phyloP scores from a whole-genome alignment of 192 early-diverging fungal species.

The Geosiphon pyriformis region DNA sequence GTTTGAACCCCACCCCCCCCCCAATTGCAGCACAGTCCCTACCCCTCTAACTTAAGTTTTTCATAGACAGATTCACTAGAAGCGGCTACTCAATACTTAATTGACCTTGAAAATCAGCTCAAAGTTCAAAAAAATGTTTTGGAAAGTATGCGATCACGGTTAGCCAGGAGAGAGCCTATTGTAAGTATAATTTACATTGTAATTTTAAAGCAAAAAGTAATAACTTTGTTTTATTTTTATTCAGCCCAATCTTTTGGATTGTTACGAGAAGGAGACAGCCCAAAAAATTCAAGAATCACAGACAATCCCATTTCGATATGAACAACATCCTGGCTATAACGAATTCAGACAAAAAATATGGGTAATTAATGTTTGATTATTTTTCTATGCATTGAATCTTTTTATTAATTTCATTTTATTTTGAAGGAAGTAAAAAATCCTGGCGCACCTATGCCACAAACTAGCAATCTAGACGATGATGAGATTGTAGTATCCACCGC shows the following conservation, averaged over 20 bases:
- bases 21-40: no score
- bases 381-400: background rate
- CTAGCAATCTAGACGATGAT: constrained; percentile 22
- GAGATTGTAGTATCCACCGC: constrained; percentile 27
- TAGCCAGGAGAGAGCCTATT: constrained; percentile 10
- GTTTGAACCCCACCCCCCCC: no score
- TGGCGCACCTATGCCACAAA: constrained; percentile 25
- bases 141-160: background rate
- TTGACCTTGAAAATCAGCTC: constrained; percentile 24
- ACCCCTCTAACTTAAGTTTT: background rate
- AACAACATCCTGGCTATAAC: constrained; percentile 15
- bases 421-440: constrained; percentile 29
- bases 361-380: constrained; percentile 15
- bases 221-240: background rate
- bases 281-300: background rate
- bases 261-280: background rate
- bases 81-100: constrained; percentile 5
- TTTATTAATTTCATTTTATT: background rate
- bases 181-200: constrained; percentile 19
- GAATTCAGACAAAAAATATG: constrained; percentile 31
- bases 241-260: constrained; percentile 24
- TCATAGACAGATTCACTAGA: constrained; percentile 24
- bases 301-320: constrained; percentile 14
- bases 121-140: constrained; percentile 4
- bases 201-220: background rate